Evolutionary conservation across 2,329 filamentous ascomycete genomes (phyloP).

Genomic region (Pseudomassariella vexata): DNA sequence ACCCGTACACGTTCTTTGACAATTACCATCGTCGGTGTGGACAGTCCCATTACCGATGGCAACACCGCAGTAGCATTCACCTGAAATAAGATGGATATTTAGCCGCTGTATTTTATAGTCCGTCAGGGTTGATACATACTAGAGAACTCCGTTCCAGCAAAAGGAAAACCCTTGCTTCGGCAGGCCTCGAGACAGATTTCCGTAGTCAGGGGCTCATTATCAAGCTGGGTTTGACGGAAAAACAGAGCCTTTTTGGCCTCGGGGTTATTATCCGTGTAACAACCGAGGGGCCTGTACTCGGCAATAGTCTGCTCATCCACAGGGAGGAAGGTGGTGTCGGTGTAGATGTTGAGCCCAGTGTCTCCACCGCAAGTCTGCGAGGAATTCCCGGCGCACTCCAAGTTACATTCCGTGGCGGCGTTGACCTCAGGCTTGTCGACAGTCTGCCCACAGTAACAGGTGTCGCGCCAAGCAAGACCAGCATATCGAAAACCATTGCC

Average conservation of each 20-base stretch:
- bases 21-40: constrained; percentile 31
- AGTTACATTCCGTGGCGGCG: constrained; percentile 49
- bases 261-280: constrained; percentile 43
- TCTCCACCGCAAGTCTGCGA: constrained; percentile 41
- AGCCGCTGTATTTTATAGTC: too few species aligned
- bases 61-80: constrained; percentile 45
- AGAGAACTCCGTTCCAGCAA: constrained; percentile 45
- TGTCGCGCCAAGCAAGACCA: constrained; percentile 44
- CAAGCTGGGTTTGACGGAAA: constrained; percentile 33
- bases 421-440: constrained; percentile 46
- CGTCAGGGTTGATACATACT: too few species aligned
- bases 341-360: constrained; percentile 39
- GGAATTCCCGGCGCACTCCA: constrained; percentile 43
- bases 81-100: constrained; percentile 10
- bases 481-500: constrained; percentile 45
- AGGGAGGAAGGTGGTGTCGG: constrained; percentile 41
- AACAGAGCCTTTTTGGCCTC: constrained; percentile 39
- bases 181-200: constrained; percentile 37
- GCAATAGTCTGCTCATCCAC: constrained; percentile 35
- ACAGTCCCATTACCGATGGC: constrained; percentile 43
- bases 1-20: constrained; percentile 47
- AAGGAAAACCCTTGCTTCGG: constrained; percentile 36
- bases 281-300: constrained; percentile 56
- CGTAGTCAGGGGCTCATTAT: constrained; percentile 31
- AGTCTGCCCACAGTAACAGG: constrained; percentile 48